Conservation (phyloP, 768 basidiomycete genomes). For the Termitomyces sp. region DNA sequence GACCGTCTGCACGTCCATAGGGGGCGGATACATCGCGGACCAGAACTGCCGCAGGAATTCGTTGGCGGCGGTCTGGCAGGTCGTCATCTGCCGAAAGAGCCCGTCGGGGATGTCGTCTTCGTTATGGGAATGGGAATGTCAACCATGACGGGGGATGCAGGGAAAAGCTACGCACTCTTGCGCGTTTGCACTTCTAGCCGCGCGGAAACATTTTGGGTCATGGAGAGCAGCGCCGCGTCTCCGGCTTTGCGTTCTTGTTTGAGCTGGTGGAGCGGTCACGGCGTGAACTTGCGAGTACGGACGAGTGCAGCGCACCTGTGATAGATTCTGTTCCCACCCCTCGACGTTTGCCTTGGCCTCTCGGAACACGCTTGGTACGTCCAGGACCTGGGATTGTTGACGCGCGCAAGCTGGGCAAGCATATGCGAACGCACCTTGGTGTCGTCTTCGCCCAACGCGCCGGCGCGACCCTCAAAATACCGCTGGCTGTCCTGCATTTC, state of each 20-base stretch:
- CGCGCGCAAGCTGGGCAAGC: too few species aligned
- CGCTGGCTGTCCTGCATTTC: constrained; percentile 85
- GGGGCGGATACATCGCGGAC: constrained; percentile 78
- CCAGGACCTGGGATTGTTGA: constrained; percentile 28
- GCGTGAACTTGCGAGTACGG: neutral
- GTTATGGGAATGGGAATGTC: constrained; percentile 3
- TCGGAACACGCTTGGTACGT: constrained; percentile 41
- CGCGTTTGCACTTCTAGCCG: constrained; percentile 60
- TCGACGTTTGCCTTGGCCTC: constrained; percentile 42
- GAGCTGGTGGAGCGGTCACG: constrained; percentile 33
- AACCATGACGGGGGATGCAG: neutral
- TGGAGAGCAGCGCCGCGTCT: constrained; percentile 61
- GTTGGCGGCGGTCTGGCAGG: constrained; percentile 88
- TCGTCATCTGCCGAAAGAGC: constrained; percentile 77
- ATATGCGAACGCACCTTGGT: constrained; percentile 18
- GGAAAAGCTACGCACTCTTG: constrained; percentile 45
- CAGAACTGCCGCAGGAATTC: constrained; percentile 97
- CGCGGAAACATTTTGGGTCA: constrained; percentile 78
- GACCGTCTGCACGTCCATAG: constrained; percentile 47
- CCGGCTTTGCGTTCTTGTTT: constrained; percentile 64
- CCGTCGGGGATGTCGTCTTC: constrained; percentile 79
- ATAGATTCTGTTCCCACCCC: constrained; percentile 54
- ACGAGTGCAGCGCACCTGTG: constrained; percentile 37
- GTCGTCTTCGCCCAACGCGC: constrained; percentile 22
- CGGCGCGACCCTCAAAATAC: constrained; percentile 65